Base-by-base conservation (phyloP, 768 basidiomycete species). In the Lyophyllum atratum region DNA sequence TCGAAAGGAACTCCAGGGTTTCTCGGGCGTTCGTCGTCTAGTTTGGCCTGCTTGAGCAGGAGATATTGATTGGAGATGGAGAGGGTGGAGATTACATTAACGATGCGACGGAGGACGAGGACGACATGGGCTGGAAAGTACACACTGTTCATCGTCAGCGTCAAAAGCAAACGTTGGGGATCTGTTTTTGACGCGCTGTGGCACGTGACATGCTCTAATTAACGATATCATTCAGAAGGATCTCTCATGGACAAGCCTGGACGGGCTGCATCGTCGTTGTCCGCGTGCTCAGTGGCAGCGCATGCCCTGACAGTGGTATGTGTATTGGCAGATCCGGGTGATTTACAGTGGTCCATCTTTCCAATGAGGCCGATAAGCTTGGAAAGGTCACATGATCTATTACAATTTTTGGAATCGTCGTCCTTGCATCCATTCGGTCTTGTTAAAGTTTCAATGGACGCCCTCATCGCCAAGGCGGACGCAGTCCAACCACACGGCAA, bases 391-490 rank as follows among this genome's bases (percentile, higher is more conserved):
- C n/a, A n/a, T n/a, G n/a, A n/a, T n/a, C n/a, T n/a, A n/a, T n/a
- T n/a, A n/a, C n/a, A n/a, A n/a, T n/a, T n/a, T n/a, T n/a, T n/a
- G n/a, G n/a, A n/a, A n/a, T n/a, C n/a, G n/a, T n/a, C n/a, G n/a
- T n/a, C n/a, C n/a, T n/a, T n/a, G n/a, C n/a, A n/a, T n/a, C n/a
- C n/a, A n/a, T n/a, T n/a, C n/a, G n/a, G n/a, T n/a, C n/a, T n/a
- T n/a, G n/a, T n/a, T n/a, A n/a, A n/a, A n/a, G n/a, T n/a, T n/a
- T n/a, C n/a, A 9, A 91, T 92, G 89, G 89, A 92, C 64, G 74
- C 86, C 11, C 80, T 93, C 14, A 78, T 93, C 58, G 84, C 89
- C 17, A 85, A 85, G 62, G 89, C 87, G 45, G 76, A 89, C 58
- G 80, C 85, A 8, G 72, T 86, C 39, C 70, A 74, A 55, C 79